These are phyloP conservation scores for Leucaena leucocephala DNA, from an alignment of 306 rosid species.

Conservation along the genomic window DNA sequence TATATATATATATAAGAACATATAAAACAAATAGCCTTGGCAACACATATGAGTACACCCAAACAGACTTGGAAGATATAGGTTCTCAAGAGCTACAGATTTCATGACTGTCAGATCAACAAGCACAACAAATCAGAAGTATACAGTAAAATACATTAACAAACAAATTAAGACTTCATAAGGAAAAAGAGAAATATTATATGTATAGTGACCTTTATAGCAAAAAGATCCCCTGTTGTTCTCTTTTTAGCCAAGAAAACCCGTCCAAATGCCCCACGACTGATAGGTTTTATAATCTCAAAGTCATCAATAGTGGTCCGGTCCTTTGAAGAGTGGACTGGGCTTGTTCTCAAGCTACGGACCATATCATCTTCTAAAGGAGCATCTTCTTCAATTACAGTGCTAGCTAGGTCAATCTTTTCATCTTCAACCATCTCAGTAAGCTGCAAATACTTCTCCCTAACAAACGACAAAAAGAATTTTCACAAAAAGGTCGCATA, in stretches of 20 bases:
- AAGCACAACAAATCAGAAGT: slow-evolving; percentile 34
- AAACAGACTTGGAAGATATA: slow-evolving; percentile 3
- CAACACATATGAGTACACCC: background rate
- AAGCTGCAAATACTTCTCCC: slow-evolving; percentile 98
- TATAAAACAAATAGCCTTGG: background rate
- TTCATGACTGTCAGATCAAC: background rate
- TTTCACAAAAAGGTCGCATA: slow-evolving; percentile 24
- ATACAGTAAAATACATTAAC: background rate
- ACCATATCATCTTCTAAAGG: slow-evolving; percentile 90
- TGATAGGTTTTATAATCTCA: slow-evolving; percentile 95
- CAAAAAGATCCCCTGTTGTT: slow-evolving; percentile 97
- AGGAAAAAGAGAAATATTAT: slow-evolving; percentile 1
- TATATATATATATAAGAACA: background rate
- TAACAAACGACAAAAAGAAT: slow-evolving; percentile 41
- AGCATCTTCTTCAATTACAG: slow-evolving; percentile 84
- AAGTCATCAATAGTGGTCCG: slow-evolving; percentile 96
- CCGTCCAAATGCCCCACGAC: slow-evolving; percentile 99
- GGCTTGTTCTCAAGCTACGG: slow-evolving; percentile 95
- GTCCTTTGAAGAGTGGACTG: slow-evolving; percentile 83
- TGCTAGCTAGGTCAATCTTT: slow-evolving; percentile 72
- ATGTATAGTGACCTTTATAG: slow-evolving; percentile 70
- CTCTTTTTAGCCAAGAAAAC: slow-evolving; percentile 98
- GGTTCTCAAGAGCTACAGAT: background rate
- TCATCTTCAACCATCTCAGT: slow-evolving; percentile 95
- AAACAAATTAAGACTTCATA: background rate